Conservation (phyloP, 495 filamentous ascomycete species). For the Aspergillus bertholletiae region DNA sequence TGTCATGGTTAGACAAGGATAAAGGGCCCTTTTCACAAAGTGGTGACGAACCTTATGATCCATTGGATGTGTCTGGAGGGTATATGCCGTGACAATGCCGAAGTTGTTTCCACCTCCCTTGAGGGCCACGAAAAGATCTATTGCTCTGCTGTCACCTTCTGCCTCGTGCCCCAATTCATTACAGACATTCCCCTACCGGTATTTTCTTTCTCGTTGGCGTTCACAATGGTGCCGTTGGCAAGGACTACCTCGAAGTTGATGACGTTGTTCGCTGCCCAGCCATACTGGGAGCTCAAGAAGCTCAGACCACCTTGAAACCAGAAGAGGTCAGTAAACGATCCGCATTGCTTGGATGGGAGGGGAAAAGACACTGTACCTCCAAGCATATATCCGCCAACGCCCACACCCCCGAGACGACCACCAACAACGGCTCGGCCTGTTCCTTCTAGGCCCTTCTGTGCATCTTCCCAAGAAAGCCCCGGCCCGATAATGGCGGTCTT, state of each 20-base stretch:
- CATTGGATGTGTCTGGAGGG: constrained; percentile 42
- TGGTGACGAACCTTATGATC: constrained; percentile 20
- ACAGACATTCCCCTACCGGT: constrained; percentile 25
- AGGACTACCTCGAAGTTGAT: constrained; percentile 54
- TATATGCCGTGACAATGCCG: constrained; percentile 57
- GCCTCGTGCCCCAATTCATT: background rate
- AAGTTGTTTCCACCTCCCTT: constrained; percentile 60
- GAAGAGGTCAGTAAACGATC: background rate
- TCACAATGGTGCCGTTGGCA: constrained; percentile 50
- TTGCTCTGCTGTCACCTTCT: background rate
- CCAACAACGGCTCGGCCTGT: constrained; percentile 26
- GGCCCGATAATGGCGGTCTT: constrained; percentile 38
- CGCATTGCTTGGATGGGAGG: background rate
- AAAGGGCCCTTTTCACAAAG: background rate
- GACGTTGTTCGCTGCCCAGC: constrained; percentile 54
- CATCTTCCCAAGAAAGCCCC: constrained; percentile 38
- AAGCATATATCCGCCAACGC: constrained; percentile 34
- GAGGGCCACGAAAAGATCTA: constrained; percentile 54
- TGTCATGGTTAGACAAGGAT: background rate
- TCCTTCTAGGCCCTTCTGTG: constrained; percentile 28
- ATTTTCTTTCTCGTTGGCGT: constrained; percentile 39
- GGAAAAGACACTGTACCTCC: constrained; percentile 22
- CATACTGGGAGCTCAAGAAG: constrained; percentile 54
- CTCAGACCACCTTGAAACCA: constrained; percentile 32
- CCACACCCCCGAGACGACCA: constrained; percentile 26